Base-by-base conservation (phyloP, 2,329 filamentous ascomycete species). In the Fonsecaea erecta region DNA sequence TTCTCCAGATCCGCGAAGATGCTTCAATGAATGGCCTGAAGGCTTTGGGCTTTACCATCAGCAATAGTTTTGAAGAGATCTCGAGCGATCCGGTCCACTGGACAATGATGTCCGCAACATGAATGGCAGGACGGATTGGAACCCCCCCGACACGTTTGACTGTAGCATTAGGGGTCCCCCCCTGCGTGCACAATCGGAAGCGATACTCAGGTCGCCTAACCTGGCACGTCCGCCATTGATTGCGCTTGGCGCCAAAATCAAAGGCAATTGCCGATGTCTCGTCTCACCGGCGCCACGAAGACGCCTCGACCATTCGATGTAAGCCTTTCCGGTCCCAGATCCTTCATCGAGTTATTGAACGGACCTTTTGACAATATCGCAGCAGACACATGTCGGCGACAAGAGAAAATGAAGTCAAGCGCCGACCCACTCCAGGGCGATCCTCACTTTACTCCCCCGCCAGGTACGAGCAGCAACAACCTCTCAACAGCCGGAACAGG, bases 11-110 rank as follows among this genome's bases (percentile, higher is more conserved):
- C 75, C 86, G 88, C 66, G 85, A 85, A 16, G 90, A 93, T 73
- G 89, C 90, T 60, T 86, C 87, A 54, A 86, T 87, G 68, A 91
- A 95, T 75, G 87, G 88, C 37, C 80, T 96, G 64, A 83, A 88
- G 62, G 87, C 86, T 0, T 92, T 96, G 89, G 92, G 92, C 0
- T 96, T 96, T 74, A 87, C 87, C 68, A 85, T 91, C 52, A 79
- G 93, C 68, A 90, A 94, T 77, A 88, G 85, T 46, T 96, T 93
- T 76, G 92, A 96, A 73, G 91, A 96, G 76, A 85, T 95, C 60
- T 90, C 88, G 65, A 88, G 85, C 72, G 86, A 90, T 75, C 85
- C 85, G 52, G 82, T 84, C 56, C 86, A 84, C 7, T 88, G 85
- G 85, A 85, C 80, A 1, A 81, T 84, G 78, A 81, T 84, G 72